A percentile compares a stretch with the other conserved stretches of the same genome.
Evolutionary conservation across 805 yeast genomes (phyloP).

Genomic region (Starmerella lactis-condensi): DNA sequence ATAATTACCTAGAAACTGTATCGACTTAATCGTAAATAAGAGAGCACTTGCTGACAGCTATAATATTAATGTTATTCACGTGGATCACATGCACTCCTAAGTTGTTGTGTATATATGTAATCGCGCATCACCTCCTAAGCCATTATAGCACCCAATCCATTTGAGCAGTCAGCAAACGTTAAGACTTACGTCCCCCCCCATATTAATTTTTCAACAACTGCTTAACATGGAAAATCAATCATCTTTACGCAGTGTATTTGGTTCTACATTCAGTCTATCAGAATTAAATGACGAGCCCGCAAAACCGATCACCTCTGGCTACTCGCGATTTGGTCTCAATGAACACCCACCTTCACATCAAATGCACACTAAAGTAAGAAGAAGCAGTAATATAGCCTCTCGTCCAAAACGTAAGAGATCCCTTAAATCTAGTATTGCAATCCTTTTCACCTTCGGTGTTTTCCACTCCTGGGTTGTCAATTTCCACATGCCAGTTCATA

Average conservation of each 20-base stretch:
- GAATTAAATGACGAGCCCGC: conserved; percentile 22
- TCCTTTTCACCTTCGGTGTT: conserved; percentile 7
- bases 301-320: conserved; percentile 6
- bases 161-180: too few species aligned
- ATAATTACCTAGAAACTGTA: too few species aligned
- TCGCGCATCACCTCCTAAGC: too few species aligned
- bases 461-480: conserved; percentile 11
- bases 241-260: conserved; percentile 24
- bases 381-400: conserved; percentile 4
- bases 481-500: conserved; percentile 7
- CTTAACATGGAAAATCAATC: too few species aligned
- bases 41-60: too few species aligned
- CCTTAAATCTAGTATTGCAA: not conserved
- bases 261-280: conserved; percentile 23
- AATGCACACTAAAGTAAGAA: conserved; percentile 13
- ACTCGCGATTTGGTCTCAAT: conserved; percentile 15
- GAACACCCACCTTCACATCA: conserved; percentile 15
- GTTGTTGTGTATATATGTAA: too few species aligned
- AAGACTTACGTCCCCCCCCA: too few species aligned
- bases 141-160: too few species aligned
- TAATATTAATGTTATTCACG: too few species aligned
- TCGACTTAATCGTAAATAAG: too few species aligned
- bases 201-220: too few species aligned
- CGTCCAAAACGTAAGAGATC: conserved; percentile 1
- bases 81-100: too few species aligned